phyloP scores from a whole-genome alignment of 306 rosid species.

The Adenanthera pavonina region DNA sequence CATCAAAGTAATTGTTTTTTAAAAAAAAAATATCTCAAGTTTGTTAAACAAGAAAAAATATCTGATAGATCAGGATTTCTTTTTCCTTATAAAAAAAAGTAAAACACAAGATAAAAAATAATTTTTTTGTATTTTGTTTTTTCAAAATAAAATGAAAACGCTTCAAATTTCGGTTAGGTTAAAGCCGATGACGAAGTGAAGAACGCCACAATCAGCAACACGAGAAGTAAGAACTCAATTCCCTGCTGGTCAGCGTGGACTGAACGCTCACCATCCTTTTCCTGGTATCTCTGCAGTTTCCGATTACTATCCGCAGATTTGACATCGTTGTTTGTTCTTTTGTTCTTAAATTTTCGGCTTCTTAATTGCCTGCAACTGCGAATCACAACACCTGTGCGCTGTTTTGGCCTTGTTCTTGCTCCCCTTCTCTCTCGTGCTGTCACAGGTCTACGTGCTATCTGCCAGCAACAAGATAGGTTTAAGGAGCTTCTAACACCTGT shows the following conservation, averaged over 20 bases:
- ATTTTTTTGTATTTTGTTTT: no score
- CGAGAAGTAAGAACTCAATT: background rate
- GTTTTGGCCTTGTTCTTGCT: constrained; percentile 2
- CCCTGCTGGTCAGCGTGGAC: background rate
- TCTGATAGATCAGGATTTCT: no score
- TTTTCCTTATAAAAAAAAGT: no score
- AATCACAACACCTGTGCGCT: constrained; percentile 32
- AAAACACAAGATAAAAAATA: no score
- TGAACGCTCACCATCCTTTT: background rate
- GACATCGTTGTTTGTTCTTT: background rate
- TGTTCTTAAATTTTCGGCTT: background rate
- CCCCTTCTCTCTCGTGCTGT: background rate
- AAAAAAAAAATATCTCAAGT: no score
- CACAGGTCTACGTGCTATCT: background rate
- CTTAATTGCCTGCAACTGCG: constrained; percentile 13
- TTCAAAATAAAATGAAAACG: no score
- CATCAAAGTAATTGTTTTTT: no score
- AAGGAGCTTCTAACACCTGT: constrained; percentile 38
- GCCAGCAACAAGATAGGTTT: background rate
- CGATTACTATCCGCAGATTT: background rate
- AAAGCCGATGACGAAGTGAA: no score
- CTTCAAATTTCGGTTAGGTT: no score
- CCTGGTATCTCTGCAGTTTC: background rate
- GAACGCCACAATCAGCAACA: no score
- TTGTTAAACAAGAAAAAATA: no score